A percentile compares a stretch with the other conserved stretches of the same genome.
phyloP scores from a whole-genome alignment of 352 stramenopile genomes.

The Phytophthora idaei region DNA sequence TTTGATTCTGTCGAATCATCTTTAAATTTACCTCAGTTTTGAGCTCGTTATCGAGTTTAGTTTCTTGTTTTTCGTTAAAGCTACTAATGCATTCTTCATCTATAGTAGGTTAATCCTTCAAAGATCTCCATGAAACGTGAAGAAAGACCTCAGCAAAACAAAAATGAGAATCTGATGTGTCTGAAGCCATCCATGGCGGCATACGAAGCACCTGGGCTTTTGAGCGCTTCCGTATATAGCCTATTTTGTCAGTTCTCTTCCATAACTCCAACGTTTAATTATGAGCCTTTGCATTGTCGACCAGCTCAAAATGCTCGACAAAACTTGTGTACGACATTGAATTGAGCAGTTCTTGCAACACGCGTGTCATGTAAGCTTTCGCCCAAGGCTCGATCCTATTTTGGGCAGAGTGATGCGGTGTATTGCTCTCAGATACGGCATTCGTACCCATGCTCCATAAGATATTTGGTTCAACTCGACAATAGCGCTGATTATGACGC shows the following conservation, averaged over 20 bases:
- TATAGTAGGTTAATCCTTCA: conserved; percentile 1
- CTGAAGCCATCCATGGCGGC: conserved; percentile 8
- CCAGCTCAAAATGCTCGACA: conserved; percentile 8
- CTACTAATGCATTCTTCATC: conserved; percentile 19
- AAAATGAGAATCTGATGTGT: conserved; percentile 3
- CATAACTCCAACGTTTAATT: not conserved
- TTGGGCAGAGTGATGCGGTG: not conserved
- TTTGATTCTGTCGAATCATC: no score
- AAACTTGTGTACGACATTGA: not conserved
- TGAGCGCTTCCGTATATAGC: not conserved
- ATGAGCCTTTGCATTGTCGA: no score
- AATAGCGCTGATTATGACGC: not conserved
- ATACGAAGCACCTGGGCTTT: conserved; percentile 3
- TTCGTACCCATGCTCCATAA: not conserved
- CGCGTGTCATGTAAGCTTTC: conserved; percentile 3
- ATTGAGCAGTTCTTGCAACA: not conserved
- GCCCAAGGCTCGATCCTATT: conserved; percentile 1
- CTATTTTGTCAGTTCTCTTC: conserved; percentile 5
- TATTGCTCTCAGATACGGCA: not conserved
- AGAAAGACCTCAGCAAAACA: conserved; percentile 14
- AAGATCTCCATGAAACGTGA: not conserved
- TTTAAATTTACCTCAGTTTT: no score
- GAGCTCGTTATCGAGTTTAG: no score
- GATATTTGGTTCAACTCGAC: conserved; percentile 1
- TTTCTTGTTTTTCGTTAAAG: no score